These are phyloP conservation scores for Punica granatum DNA, from an alignment of 345 rosid species.

Conservation along the genomic window DNA sequence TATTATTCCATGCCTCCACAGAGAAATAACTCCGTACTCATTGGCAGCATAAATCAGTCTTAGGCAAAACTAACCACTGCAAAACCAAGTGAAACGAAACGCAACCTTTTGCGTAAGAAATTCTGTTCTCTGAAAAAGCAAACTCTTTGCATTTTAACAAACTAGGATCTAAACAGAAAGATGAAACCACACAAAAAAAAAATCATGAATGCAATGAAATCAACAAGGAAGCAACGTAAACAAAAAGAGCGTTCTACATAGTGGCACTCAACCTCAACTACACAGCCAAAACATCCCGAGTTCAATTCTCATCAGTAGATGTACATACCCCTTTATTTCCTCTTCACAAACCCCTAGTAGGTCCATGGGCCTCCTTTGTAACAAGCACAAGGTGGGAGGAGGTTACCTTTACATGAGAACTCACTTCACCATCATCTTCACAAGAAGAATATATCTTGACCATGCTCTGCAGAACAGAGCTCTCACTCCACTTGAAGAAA, in stretches of 20 bases:
- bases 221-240: background rate
- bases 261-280: too few species aligned
- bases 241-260: too few species aligned
- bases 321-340: too few species aligned
- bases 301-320: too few species aligned
- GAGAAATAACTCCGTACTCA: background rate
- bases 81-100: background rate
- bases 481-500: conserved; percentile 54
- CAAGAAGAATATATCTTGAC: conserved; percentile 50
- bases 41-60: background rate
- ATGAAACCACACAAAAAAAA: background rate
- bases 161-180: background rate
- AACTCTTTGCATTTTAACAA: background rate
- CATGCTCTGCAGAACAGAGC: conserved; percentile 41
- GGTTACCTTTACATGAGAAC: conserved; percentile 43
- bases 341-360: too few species aligned
- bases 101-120: background rate
- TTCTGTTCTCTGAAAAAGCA: background rate
- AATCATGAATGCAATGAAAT: background rate
- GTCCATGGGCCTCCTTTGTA: background rate
- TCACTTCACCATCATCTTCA: conserved; percentile 41
- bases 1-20: background rate
- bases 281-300: too few species aligned
- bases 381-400: background rate
- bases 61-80: background rate